These are phyloP conservation scores for Erodium trifolium DNA, from an alignment of 441 rosid species.

Conservation along the genomic window DNA sequence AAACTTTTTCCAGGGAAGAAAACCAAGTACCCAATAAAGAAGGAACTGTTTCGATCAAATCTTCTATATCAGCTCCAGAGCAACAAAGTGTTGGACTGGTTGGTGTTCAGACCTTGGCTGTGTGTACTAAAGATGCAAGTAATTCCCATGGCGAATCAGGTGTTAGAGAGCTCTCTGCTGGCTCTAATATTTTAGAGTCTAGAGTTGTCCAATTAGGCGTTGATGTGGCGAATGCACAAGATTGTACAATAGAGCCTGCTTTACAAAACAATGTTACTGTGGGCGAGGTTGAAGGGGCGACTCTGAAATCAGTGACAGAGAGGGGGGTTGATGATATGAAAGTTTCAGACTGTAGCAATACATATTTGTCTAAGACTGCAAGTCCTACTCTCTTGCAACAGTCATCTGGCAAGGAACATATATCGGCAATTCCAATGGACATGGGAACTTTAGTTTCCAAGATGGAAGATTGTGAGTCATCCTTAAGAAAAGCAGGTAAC, in stretches of 20 bases:
- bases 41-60: slow-evolving; percentile 28
- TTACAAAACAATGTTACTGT: slow-evolving; percentile 37
- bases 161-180: slow-evolving; percentile 24
- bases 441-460: slow-evolving; percentile 27
- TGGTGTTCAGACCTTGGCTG: slow-evolving; percentile 29
- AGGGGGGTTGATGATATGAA: slow-evolving; percentile 25
- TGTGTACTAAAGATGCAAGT: slow-evolving; percentile 28
- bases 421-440: slow-evolving; percentile 27
- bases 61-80: slow-evolving; percentile 29
- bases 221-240: slow-evolving; percentile 30
- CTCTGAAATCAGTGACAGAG: slow-evolving; percentile 29
- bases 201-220: slow-evolving; percentile 33
- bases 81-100: slow-evolving; percentile 23
- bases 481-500: not conserved
- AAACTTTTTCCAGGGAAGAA: slow-evolving; percentile 32
- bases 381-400: slow-evolving; percentile 27
- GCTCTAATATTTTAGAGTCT: slow-evolving; percentile 35
- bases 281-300: slow-evolving; percentile 27
- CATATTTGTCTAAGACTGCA: slow-evolving; percentile 21
- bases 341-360: slow-evolving; percentile 25
- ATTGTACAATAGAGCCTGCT: slow-evolving; percentile 23
- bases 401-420: slow-evolving; percentile 32
- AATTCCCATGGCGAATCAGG: slow-evolving; percentile 22
- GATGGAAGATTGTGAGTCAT: not conserved
- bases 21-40: slow-evolving; percentile 19